Percentiles rank a stretch among this genome's conserved stretches.
phyloP scores from a whole-genome alignment of 108 stramenopile genomes.

The Skeletonema grethae region DNA sequence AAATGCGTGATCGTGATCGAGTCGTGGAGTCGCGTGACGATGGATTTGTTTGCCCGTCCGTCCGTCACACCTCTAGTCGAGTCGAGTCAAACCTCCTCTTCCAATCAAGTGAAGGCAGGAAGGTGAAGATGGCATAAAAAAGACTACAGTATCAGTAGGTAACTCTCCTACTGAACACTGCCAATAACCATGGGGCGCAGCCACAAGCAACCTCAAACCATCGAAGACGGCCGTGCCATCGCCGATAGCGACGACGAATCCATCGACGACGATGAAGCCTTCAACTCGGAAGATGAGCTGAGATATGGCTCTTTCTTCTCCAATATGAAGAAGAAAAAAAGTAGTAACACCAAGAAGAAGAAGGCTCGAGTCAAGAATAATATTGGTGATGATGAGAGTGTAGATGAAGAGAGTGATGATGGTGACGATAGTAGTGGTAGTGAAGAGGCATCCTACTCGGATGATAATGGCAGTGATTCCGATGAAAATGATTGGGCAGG shows the following conservation, averaged over 20 bases:
- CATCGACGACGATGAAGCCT: conserved; percentile 67
- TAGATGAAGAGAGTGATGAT: conserved; percentile 3
- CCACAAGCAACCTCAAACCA: conserved; percentile 20
- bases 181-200: conserved; percentile 2
- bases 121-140: too few species aligned
- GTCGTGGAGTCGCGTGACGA: too few species aligned
- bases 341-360: conserved; percentile 15
- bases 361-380: conserved; percentile 15
- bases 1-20: too few species aligned
- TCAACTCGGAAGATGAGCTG: conserved; percentile 69
- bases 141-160: too few species aligned
- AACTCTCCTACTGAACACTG: too few species aligned
- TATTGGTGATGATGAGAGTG: conserved; percentile 7
- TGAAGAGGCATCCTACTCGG: conserved; percentile 19
- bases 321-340: neutral
- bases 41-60: too few species aligned
- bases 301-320: conserved; percentile 58
- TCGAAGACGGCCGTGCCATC: conserved; percentile 6
- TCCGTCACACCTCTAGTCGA: too few species aligned
- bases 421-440: conserved; percentile 50
- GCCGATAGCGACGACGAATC: conserved; percentile 61
- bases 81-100: too few species aligned
- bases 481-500: conserved; percentile 75
- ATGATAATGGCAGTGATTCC: conserved; percentile 41
- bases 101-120: too few species aligned